Base-by-base conservation (phyloP, 2,329 filamentous ascomycete species). In the Cercospora beticola region DNA sequence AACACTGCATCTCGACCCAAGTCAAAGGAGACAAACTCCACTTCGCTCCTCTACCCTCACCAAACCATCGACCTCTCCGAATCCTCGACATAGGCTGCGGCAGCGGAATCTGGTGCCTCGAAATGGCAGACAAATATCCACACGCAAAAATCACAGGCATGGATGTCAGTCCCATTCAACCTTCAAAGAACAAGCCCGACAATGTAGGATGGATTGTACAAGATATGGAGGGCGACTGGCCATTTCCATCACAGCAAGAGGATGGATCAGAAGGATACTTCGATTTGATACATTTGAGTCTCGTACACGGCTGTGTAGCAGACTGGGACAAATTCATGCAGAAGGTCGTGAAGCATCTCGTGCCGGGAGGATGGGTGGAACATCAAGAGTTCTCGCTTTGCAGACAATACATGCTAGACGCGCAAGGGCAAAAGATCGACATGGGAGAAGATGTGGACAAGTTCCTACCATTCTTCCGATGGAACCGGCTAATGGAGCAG, bases 331-430 rank as follows among this genome's bases (percentile, higher is more conserved):
- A 71, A 36, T 71, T 71, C 66, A 70, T 70, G 67, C n/a, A 23
- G 10, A 70, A 71, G 23, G 68, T 73, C 28, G 14, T 58, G 40
- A 65, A 59, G 62, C 68, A 70, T 61, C 66, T 76, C 33, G 71
- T 68, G 52, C 78, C 77, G n/a, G 77, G 76, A 2, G 77, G 77
- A 10, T 78, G 71, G 62, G 70, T 80, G 30, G 78, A 80, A 67
- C 56, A 78, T 23, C 73, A 77, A 58, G 78, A 80, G 58, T 72
- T 71, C 67, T 70, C 70, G 49, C 67, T 74, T 0, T 71, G 72
- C 36, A 31, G 64, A 18, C 71, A 70, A 36, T 72, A 74, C 62
- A 33, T 67, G 23, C 36, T 72, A 4, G 72, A 74, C 36, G 64
- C 64, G 16, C 5, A 62, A 16, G 64, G 57, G 28, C 30, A 70